These are phyloP conservation scores for Hygrophorus pudorinus DNA, from an alignment of 768 basidiomycete genomes.

Conservation along the genomic window DNA sequence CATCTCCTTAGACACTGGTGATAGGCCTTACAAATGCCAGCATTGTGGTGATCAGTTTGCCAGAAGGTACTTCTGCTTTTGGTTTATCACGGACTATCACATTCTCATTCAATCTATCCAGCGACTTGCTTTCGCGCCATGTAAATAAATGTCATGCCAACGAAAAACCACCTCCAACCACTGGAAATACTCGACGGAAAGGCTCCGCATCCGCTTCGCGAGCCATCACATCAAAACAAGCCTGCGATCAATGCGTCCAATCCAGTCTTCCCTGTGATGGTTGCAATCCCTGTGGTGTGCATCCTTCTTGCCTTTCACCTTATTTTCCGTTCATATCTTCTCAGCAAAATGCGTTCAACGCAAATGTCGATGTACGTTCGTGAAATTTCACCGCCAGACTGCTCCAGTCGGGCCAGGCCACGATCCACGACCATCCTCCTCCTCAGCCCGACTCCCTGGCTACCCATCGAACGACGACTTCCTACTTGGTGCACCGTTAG, in stretches of 20 bases:
- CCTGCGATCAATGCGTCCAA: slow-evolving; percentile 79
- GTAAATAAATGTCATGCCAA: slow-evolving; percentile 82
- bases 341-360: slow-evolving; percentile 67
- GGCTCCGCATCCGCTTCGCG: slow-evolving; percentile 57
- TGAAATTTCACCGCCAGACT: slow-evolving; percentile 77
- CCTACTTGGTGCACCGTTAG: slow-evolving; percentile 28
- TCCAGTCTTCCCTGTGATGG: slow-evolving; percentile 70
- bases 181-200: slow-evolving; percentile 45
- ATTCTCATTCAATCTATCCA: slow-evolving; percentile 17
- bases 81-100: slow-evolving; percentile 6
- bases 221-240: slow-evolving; percentile 72
- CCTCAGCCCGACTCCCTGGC: slow-evolving; percentile 18
- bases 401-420: slow-evolving; percentile 73
- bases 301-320: not conserved
- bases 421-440: slow-evolving; percentile 22
- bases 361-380: slow-evolving; percentile 66
- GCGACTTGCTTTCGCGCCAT: slow-evolving; percentile 79
- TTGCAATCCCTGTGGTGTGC: slow-evolving; percentile 67
- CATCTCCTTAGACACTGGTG: slow-evolving; percentile 60
- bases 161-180: slow-evolving; percentile 44
- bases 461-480: slow-evolving; percentile 31
- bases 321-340: slow-evolving; percentile 6
- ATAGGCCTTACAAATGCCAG: slow-evolving; percentile 83
- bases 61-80: slow-evolving; percentile 42
- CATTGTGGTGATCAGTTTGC: slow-evolving; percentile 88